These are phyloP conservation scores for Colletotrichum sp. DNA, from an alignment of 2,329 filamentous ascomycete genomes.

Conservation along the genomic window DNA sequence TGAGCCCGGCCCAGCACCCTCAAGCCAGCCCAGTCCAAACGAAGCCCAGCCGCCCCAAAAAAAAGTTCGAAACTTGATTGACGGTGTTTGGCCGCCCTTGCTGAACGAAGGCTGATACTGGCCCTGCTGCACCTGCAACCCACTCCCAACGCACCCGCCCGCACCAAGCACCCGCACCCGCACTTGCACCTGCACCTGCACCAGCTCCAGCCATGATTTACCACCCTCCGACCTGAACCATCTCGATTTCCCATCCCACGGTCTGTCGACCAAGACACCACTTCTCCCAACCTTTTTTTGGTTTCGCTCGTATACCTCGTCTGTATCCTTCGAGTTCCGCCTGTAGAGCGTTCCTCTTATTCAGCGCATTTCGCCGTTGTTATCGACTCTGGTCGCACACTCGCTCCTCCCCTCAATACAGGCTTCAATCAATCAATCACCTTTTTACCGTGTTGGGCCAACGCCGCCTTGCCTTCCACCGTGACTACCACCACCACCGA, in stretches of 20 bases:
- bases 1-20: neutral
- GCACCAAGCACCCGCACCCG: neutral
- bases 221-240: neutral
- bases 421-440: constrained; percentile 1
- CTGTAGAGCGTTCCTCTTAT: neutral
- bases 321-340: constrained; percentile 1
- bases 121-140: neutral
- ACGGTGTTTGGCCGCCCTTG: neutral
- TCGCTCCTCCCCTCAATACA: neutral
- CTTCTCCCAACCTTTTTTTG: neutral
- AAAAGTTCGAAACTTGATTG: neutral
- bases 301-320: constrained; percentile 10
- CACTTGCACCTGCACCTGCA: neutral
- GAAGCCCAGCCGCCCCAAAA: neutral
- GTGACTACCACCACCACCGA: neutral
- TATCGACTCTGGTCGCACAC: neutral
- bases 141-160: neutral
- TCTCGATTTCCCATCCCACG: neutral
- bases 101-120: neutral
- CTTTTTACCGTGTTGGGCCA: neutral
- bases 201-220: neutral
- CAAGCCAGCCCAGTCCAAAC: neutral
- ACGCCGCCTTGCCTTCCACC: neutral
- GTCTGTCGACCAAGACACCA: neutral
- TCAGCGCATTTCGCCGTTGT: neutral